A percentile compares a stretch with the other conserved stretches of the same genome.
Conservation (phyloP, 177 flowering plant genomes). For the Vitis hybrid region DNA sequence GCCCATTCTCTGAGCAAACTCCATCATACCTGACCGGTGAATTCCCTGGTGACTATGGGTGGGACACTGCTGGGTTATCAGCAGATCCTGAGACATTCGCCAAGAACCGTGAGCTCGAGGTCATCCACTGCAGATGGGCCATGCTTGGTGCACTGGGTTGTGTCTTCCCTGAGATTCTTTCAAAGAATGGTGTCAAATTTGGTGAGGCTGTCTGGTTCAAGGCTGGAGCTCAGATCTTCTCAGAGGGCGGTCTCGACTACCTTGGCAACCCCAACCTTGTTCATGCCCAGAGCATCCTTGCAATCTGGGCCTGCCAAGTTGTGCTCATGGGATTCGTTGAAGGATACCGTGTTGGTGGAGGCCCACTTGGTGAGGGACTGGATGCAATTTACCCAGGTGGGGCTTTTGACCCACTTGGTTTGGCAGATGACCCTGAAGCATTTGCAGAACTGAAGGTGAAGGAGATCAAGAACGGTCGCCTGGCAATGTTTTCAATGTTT, state of each 20-base stretch:
- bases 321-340: slow-evolving; percentile 87
- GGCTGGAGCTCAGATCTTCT: slow-evolving; percentile 90
- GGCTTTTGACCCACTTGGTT: slow-evolving; percentile 80
- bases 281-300: slow-evolving; percentile 88
- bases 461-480: slow-evolving; percentile 83
- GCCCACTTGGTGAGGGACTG: slow-evolving; percentile 84
- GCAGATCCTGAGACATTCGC: slow-evolving; percentile 95
- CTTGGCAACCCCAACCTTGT: slow-evolving; percentile 85
- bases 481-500: slow-evolving; percentile 86
- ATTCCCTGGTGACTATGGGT: slow-evolving; percentile 87
- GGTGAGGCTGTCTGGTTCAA: slow-evolving; percentile 95
- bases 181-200: slow-evolving; percentile 79
- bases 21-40: slow-evolving; percentile 94
- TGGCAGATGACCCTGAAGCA: slow-evolving; percentile 89
- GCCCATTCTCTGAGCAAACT: slow-evolving; percentile 92
- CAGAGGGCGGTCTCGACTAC: slow-evolving; percentile 86
- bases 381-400: slow-evolving; percentile 86
- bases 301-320: slow-evolving; percentile 82
- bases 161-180: slow-evolving; percentile 77
- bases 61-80: slow-evolving; percentile 91
- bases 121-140: slow-evolving; percentile 87
- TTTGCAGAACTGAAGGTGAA: slow-evolving; percentile 91
- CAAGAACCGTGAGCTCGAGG: slow-evolving; percentile 88
- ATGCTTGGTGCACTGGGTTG: slow-evolving; percentile 93
- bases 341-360: slow-evolving; percentile 87